Base-by-base conservation (phyloP, 257 asterid genomes). In the Salvia hispanica region DNA sequence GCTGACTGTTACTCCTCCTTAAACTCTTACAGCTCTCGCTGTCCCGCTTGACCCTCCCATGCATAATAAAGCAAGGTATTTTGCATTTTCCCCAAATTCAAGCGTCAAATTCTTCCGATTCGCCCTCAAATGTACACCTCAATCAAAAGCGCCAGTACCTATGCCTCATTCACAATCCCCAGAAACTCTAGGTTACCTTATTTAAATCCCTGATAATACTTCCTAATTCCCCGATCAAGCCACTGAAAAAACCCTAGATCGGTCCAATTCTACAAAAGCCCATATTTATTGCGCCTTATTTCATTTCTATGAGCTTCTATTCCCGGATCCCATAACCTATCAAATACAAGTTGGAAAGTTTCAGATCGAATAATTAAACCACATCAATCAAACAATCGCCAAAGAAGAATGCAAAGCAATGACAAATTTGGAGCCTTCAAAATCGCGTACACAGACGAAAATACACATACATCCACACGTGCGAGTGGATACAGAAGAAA, bases 11-110 rank as follows among this genome's bases (percentile, higher is more conserved):
- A 53, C 62, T 73, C 60, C 80, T 59, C 56, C 64, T 40, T 42
- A 62, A 58, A 56, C 53, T 74, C 75, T 70, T 76, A 74, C 69
- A 50, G 71, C 73, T 52, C 62, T 78, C 75, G 44, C 78, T 74
- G 67, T 70, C 79, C 73, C 64, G 71, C 74, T 67, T 77, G 74
- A 58, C 79, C 80, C 76, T 77, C 80, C 83, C 83, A 78, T 75
- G 74, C 88, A 80, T 83, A 75, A 83, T 80, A 78, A 71, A 73
- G 25, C 42, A 51, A 34, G 13, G 58, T 71, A 50, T 37, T 72
- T 69, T 55, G 85, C 88, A 83, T 78, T 74, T 83, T 77, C 77
- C 74, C 78, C 56, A 62, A 63, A 21, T 71, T 62, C 80, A 71
- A 71, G 54, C 43, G 52, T 68, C 54, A 72, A 73, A 44, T 10